Percentiles rank a stretch among this genome's conserved stretches.
Evolutionary conservation across 2,329 filamentous ascomycete species (phyloP).

Genomic region (Arthrobotrys sphaeroides): DNA sequence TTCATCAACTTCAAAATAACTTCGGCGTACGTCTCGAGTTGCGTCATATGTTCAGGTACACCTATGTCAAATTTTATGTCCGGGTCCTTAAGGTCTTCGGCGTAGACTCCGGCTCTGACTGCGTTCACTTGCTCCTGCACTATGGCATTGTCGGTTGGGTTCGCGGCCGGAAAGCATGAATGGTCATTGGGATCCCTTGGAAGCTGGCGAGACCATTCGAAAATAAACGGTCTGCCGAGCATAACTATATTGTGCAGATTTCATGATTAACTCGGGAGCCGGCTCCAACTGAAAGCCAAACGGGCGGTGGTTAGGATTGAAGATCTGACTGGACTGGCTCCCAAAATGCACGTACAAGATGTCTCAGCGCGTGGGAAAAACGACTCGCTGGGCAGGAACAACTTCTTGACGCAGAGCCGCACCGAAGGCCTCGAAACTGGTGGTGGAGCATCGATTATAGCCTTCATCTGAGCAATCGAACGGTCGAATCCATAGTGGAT

Average conservation of each 20-base stretch:
- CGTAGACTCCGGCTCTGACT: not conserved
- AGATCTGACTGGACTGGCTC: not conserved
- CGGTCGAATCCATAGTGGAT: not conserved
- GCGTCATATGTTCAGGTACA: not conserved
- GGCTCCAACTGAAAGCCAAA: no score
- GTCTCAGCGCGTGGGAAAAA: not conserved
- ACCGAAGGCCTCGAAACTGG: not conserved
- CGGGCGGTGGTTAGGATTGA: not conserved
- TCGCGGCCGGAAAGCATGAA: not conserved
- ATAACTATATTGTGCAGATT: not conserved
- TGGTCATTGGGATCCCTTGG: not conserved
- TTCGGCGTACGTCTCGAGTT: not conserved
- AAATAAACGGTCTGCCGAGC: not conserved
- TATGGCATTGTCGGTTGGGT: not conserved
- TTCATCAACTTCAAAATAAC: not conserved
- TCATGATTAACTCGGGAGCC: no score
- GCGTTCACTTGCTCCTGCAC: not conserved
- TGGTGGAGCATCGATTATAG: not conserved
- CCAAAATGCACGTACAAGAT: not conserved
- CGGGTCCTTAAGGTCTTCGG: not conserved
- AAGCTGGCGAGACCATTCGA: not conserved
- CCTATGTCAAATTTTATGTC: not conserved
- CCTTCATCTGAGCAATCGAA: not conserved
- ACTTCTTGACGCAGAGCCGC: not conserved
- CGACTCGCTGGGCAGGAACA: constrained; percentile 9